Evolutionary conservation across 2,329 filamentous ascomycete genomes (phyloP).

Genomic region (Gnomoniopsis sp.): DNA sequence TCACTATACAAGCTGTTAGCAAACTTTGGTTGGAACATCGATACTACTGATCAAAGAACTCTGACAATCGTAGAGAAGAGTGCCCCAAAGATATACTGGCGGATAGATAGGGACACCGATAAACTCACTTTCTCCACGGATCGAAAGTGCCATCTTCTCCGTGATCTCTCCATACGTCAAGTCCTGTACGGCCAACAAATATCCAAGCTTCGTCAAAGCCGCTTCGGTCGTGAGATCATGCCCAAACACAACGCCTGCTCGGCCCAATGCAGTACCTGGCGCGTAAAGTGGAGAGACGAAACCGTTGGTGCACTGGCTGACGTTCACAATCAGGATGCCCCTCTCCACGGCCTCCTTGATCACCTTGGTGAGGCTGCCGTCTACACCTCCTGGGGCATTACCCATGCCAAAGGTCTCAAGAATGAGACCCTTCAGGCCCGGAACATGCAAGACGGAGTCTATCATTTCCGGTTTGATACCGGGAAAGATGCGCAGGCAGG

Average conservation of each 20-base stretch:
- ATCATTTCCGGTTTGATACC: constrained; percentile 94
- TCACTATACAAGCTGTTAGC: constrained; percentile 46
- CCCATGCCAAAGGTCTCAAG: constrained; percentile 89
- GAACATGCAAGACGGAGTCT: constrained; percentile 73
- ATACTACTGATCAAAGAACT: not conserved
- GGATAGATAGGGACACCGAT: too few relatives aligned
- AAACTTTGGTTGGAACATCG: not conserved
- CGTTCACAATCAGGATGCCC: constrained; percentile 83
- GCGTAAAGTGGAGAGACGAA: constrained; percentile 78
- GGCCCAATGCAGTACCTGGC: constrained; percentile 71
- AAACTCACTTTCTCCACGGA: constrained; percentile 64
- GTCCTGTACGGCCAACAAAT: constrained; percentile 68
- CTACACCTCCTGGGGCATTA: constrained; percentile 79
- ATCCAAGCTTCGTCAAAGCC: constrained; percentile 85
- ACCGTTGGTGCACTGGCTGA: constrained; percentile 81
- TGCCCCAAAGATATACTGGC: too few relatives aligned
- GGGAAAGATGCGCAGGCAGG: constrained; percentile 85
- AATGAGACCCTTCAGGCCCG: constrained; percentile 76
- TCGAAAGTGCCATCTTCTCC: constrained; percentile 66
- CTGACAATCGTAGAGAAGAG: not conserved
- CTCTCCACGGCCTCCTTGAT: constrained; percentile 73
- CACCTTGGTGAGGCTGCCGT: constrained; percentile 75
- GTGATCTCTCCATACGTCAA: constrained; percentile 65
- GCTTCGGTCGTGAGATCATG: constrained; percentile 88
- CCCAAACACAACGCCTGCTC: constrained; percentile 84